phyloP scores from a whole-genome alignment of 2,329 filamentous ascomycete genomes.

The Fusarium setosum region DNA sequence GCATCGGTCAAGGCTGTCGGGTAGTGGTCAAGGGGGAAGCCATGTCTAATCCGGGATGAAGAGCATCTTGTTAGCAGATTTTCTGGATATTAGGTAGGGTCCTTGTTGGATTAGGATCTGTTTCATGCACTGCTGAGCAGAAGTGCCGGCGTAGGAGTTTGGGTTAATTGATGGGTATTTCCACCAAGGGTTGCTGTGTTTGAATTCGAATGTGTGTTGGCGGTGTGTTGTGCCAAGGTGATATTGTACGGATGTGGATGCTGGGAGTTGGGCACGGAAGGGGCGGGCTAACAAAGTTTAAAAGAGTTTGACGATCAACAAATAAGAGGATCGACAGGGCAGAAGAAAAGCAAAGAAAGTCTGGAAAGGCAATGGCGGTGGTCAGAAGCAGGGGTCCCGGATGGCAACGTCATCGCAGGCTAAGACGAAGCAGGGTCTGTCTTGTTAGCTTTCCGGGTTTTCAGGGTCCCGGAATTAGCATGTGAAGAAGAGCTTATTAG shows the following conservation, averaged over 20 bases:
- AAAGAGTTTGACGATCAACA: neutral
- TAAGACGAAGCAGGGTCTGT: conserved; percentile 3
- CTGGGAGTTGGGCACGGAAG: too few species aligned
- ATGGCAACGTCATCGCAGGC: conserved; percentile 25
- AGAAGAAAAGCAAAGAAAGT: neutral
- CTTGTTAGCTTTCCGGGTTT: conserved; percentile 8
- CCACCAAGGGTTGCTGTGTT: neutral
- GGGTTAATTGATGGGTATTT: conserved; percentile 18
- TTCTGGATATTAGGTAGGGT: neutral
- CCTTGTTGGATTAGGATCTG: neutral
- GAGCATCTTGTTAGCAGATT: neutral
- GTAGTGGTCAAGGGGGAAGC: neutral
- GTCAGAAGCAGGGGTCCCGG: conserved; percentile 8
- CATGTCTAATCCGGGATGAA: neutral
- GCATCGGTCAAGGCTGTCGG: neutral
- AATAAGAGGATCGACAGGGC: conserved; percentile 12
- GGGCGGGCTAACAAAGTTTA: neutral
- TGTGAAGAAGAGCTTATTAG: neutral
- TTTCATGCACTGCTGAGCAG: conserved; percentile 11
- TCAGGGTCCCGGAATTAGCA: conserved; percentile 18
- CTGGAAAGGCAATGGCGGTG: neutral
- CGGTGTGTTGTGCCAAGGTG: neutral
- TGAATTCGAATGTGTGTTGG: neutral
- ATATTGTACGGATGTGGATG: neutral
- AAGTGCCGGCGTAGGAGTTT: conserved; percentile 18